phyloP scores from a whole-genome alignment of 345 rosid species.

The Microcos paniculata region DNA sequence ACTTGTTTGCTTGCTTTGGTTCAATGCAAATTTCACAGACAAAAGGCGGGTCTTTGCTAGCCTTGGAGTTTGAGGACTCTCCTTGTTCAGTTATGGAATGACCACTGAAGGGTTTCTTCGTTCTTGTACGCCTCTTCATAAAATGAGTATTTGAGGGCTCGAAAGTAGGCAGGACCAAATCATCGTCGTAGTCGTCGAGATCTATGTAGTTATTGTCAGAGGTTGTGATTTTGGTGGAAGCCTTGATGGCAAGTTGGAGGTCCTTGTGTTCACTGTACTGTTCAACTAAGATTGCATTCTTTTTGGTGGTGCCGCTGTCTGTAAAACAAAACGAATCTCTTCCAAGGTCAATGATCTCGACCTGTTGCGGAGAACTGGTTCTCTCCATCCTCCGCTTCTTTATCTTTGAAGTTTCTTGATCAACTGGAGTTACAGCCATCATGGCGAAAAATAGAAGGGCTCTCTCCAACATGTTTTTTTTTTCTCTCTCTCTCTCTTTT shows the following conservation, averaged over 20 bases:
- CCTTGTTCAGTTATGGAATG: conserved; percentile 16
- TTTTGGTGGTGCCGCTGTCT: conserved; percentile 29
- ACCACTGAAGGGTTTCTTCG: not conserved
- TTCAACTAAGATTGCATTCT: conserved; percentile 43
- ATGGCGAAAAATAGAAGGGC: not conserved
- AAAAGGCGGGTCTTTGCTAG: conserved; percentile 21
- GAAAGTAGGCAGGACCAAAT: conserved; percentile 17
- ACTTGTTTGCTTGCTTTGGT: conserved; percentile 23
- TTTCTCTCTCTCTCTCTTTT: no score
- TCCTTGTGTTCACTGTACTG: conserved; percentile 34
- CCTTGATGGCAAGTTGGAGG: conserved; percentile 20
- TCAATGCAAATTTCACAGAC: conserved; percentile 57
- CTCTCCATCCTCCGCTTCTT: conserved; percentile 11
- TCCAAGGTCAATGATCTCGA: conserved; percentile 19
- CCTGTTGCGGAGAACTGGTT: not conserved
- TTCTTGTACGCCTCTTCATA: not conserved
- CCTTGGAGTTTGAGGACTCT: conserved; percentile 17
- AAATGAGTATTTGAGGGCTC: not conserved
- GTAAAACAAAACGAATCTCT: conserved; percentile 5
- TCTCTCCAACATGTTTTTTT: no score
- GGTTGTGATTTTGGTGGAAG: conserved; percentile 4
- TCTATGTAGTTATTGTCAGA: conserved; percentile 16
- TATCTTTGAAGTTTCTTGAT: not conserved
- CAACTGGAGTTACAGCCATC: not conserved
- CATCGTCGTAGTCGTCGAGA: conserved; percentile 23